Evolutionary conservation across 2,329 filamentous ascomycete species (phyloP).

Genomic region (Colletotrichum echinochloae): DNA sequence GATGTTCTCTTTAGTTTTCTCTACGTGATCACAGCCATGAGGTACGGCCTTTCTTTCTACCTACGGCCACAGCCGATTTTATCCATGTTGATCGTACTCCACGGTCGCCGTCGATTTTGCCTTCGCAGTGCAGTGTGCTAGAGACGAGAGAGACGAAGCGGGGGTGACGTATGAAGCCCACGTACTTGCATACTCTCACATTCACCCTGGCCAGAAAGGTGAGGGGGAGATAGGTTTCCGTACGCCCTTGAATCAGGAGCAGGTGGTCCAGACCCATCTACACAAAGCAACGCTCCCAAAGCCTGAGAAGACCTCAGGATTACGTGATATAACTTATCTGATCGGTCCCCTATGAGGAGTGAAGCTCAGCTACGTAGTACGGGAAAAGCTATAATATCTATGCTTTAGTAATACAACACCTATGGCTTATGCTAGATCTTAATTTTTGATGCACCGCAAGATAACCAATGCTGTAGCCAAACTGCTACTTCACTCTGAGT

Average conservation of each 20-base stretch:
- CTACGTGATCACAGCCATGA: neutral
- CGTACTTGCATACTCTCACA: fast-evolving
- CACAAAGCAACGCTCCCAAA: too few relatives aligned
- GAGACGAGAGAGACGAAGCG: neutral
- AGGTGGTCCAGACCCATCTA: neutral
- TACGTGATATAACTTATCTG: neutral
- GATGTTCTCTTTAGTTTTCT: neutral
- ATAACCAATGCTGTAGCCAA: neutral
- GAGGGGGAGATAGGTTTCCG: too few relatives aligned
- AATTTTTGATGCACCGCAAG: neutral
- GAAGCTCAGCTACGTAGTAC: neutral
- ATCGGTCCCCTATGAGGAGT: neutral
- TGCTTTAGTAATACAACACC: too few relatives aligned
- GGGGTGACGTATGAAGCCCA: neutral
- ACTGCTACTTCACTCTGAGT: neutral
- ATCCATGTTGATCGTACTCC: too few relatives aligned
- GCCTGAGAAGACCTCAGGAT: neutral
- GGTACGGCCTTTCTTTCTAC: neutral
- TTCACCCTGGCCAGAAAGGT: neutral
- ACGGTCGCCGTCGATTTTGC: neutral
- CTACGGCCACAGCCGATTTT: neutral
- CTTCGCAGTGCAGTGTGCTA: neutral
- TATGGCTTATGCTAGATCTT: neutral
- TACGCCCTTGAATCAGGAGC: neutral
- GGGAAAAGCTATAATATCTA: neutral